Evolutionary conservation across 169 alveolate species (phyloP), one percentile per base, ranked within the genome.

Genomic region (Plasmodium malariae): DNA sequence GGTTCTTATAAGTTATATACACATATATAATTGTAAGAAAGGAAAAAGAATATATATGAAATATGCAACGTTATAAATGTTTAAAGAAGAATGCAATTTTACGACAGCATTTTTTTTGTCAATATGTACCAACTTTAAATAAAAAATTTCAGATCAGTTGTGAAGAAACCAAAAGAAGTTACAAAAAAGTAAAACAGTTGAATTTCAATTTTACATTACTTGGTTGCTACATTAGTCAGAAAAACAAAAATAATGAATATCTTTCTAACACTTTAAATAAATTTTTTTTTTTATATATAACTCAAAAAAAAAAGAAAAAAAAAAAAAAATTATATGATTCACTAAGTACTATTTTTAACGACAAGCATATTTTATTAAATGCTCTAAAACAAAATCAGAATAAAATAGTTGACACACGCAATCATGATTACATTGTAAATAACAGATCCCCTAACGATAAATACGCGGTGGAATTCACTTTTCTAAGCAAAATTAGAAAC

Each of bases 91-190:
- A 57, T 48, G 12, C 90, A 80, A 28, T 3, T 6, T 40, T 30
- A 65, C 37, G 71, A 62, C 55, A 57, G 11, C 49, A 9, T 43
- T 55, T 69, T 69, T 86, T 57, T 86, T 70, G 87, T 86, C 74
- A 86, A 69, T 65, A 86, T 86, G 92, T 34, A 45, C 57, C 85
- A 67, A 80, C 85, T 80, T 80, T 80, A 80, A 80, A 49, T 6
- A 67, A 65, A 69, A 86, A 36, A 0, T 11, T 4, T 40, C 57
- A 36, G 57, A 12, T 68, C 40, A 37, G 36, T 37, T 86, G 48
- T 65, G 87, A 70, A 86, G 62, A 86, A 49, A 63, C 11, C 34
- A 68, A 59, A 59, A 86, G 92, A 86, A 70, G 48, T 26, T 14
- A 30, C 19, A 65, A 45, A 63, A 26, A 67, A 80, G 43, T 14